Percentiles rank a stretch among this genome's conserved stretches.
phyloP scores from a whole-genome alignment of 1,284 basidiomycete genomes.

The Boletus sp. region DNA sequence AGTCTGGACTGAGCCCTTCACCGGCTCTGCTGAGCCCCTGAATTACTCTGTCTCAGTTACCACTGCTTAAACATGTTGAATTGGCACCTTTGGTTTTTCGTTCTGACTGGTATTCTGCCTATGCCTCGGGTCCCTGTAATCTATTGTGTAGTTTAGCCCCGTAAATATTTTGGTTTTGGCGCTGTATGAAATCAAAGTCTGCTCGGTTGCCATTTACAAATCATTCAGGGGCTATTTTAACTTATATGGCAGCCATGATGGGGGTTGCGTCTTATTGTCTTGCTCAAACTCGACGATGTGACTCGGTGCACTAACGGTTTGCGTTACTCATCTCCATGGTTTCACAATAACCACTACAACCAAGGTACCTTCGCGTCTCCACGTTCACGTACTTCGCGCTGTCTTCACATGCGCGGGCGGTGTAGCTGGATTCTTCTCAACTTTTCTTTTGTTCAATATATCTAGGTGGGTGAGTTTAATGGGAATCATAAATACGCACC shows the following conservation, averaged over 20 bases:
- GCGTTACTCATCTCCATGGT: conserved; percentile 26
- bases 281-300: conserved; percentile 11
- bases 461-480: conserved; percentile 1
- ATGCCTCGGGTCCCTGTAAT: not conserved
- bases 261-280: conserved; percentile 24
- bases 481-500: conserved; percentile 24
- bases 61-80: not conserved
- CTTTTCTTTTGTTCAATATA: conserved; percentile 24
- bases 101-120: not conserved
- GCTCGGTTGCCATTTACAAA: not conserved
- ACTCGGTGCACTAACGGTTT: not conserved
- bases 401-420: not conserved
- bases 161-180: not conserved
- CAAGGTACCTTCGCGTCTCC: conserved; percentile 16
- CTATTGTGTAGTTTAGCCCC: not conserved
- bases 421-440: conserved; percentile 4
- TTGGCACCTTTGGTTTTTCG: not conserved
- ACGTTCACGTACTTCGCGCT: conserved; percentile 21
- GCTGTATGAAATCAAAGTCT: not conserved
- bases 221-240: conserved; percentile 15
- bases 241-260: conserved; percentile 11
- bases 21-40: conserved; percentile 40
- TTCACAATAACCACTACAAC: conserved; percentile 27
- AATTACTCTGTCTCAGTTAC: conserved; percentile 37
- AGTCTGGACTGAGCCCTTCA: conserved; percentile 46